phyloP scores from a whole-genome alignment of 164 flowering plant genomes.

The Berberis vulgaris region DNA sequence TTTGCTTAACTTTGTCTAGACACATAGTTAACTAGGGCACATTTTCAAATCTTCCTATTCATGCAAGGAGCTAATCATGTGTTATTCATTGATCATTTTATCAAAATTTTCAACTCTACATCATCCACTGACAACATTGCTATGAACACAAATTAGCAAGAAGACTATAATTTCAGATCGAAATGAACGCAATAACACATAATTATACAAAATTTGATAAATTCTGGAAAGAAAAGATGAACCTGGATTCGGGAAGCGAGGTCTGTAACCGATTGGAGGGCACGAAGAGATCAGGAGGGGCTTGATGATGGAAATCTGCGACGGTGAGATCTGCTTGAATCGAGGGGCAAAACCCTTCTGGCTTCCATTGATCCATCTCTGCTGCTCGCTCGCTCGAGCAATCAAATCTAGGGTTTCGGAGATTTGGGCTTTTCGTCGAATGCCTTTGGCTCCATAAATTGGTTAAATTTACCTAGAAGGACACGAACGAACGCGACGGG shows the following conservation, averaged over 20 bases:
- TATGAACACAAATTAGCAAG: too few relatives aligned
- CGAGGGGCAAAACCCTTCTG: constrained; percentile 18
- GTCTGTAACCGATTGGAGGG: constrained; percentile 7
- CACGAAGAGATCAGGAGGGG: background rate
- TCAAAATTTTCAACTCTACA: background rate
- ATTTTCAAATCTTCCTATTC: too few relatives aligned
- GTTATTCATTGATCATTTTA: background rate
- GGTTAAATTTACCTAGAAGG: background rate
- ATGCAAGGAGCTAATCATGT: too few relatives aligned
- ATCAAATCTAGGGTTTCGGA: constrained; percentile 8
- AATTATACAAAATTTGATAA: background rate
- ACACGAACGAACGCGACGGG: background rate
- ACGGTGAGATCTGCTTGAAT: constrained; percentile 10
- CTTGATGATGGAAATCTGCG: constrained; percentile 14
- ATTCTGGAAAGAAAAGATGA: background rate
- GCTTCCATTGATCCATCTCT: constrained; percentile 22
- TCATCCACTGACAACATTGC: background rate
- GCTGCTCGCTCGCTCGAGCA: background rate
- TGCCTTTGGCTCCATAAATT: background rate
- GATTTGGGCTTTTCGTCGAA: background rate
- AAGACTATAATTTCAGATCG: background rate
- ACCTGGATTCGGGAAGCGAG: constrained; percentile 20
- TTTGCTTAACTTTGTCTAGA: too few relatives aligned
- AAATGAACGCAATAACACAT: background rate
- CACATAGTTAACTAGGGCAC: too few relatives aligned